Conservation (phyloP, 805 yeast species). For the Schizosaccharomyces lindneri region DNA sequence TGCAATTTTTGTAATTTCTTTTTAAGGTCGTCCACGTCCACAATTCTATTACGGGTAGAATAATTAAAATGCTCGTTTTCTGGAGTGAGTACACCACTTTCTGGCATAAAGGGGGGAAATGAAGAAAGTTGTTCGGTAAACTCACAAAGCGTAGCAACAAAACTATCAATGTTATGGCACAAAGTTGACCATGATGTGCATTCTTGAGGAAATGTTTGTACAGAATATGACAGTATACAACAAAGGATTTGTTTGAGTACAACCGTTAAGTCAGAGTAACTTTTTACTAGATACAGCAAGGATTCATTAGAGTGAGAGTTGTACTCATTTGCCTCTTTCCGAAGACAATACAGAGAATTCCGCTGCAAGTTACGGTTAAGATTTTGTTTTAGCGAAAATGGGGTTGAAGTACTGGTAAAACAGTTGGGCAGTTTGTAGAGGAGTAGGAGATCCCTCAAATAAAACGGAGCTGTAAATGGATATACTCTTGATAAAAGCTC, state of each 20-base stretch:
- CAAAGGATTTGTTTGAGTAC: background rate
- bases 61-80: background rate
- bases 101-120: no score
- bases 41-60: background rate
- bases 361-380: background rate
- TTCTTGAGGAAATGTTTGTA: background rate
- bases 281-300: background rate
- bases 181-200: background rate
- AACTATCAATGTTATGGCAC: background rate
- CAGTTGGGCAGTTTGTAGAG: background rate
- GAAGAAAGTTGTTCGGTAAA: background rate
- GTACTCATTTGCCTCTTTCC: background rate
- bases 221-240: background rate
- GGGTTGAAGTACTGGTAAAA: background rate
- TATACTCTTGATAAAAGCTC: background rate
- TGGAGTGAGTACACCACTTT: no score
- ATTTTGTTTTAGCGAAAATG: background rate
- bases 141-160: background rate
- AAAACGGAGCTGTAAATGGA: background rate
- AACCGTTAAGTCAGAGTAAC: background rate
- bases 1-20: background rate
- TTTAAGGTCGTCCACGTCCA: background rate
- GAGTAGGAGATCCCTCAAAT: background rate
- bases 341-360: background rate
- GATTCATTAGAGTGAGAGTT: background rate